Evolutionary conservation across 169 alveolate genomes (phyloP).

Genomic region (Cryptosporidium viatorum): DNA sequence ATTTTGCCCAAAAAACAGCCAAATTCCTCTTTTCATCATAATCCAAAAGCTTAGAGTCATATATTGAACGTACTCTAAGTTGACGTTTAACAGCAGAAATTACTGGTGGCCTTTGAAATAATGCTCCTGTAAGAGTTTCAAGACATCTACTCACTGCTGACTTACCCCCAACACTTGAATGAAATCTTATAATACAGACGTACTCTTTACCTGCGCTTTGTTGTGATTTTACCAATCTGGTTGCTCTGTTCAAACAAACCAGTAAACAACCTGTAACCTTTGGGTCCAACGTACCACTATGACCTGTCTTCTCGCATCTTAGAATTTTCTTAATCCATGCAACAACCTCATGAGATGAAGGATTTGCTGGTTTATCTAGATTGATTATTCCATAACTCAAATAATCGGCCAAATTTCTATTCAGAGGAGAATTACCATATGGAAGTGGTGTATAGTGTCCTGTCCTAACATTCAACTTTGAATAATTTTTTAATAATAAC

Average conservation of each 20-base stretch:
- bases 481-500: slow-evolving; percentile 94
- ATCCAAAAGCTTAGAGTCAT: slow-evolving; percentile 96
- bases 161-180: slow-evolving; percentile 89
- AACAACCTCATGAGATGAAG: slow-evolving; percentile 99
- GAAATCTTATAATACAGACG: slow-evolving; percentile 96
- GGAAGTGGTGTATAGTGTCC: slow-evolving; percentile 99
- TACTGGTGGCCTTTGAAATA: slow-evolving; percentile 99
- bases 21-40: slow-evolving; percentile 94
- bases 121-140: slow-evolving; percentile 96
- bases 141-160: slow-evolving; percentile 88
- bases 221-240: slow-evolving; percentile 98
- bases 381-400: slow-evolving; percentile 97
- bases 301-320: slow-evolving; percentile 99
- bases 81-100: slow-evolving; percentile 99
- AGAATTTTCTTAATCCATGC: slow-evolving; percentile 99
- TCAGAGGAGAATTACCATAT: slow-evolving; percentile 97
- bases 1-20: slow-evolving; percentile 98
- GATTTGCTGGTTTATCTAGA: slow-evolving; percentile 99
- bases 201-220: slow-evolving; percentile 99
- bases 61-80: slow-evolving; percentile 96
- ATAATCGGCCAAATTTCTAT: slow-evolving; percentile 94
- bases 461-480: slow-evolving; percentile 94
- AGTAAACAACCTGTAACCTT: slow-evolving; percentile 99
- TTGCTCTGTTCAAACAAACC: slow-evolving; percentile 98
- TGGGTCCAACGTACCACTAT: slow-evolving; percentile 99